Percentiles rank a stretch among this genome's conserved stretches.
Evolutionary conservation across 495 filamentous ascomycete species (phyloP).

Genomic region (Corynascus novoguineensis): DNA sequence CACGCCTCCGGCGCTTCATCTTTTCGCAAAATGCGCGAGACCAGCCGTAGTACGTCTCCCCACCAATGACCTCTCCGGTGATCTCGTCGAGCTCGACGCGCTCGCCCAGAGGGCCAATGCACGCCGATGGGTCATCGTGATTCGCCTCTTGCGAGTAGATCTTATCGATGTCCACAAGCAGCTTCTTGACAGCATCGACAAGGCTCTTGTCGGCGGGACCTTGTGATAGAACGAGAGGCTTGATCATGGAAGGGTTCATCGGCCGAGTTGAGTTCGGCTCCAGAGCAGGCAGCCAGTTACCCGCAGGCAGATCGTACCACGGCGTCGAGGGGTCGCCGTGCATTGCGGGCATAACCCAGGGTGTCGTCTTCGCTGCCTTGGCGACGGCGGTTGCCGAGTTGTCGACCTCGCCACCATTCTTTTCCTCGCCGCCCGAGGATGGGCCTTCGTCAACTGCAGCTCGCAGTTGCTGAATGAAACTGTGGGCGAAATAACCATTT

Average conservation of each 20-base stretch:
- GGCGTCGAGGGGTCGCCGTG: constrained; percentile 73
- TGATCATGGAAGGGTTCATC: constrained; percentile 65
- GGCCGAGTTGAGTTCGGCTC: constrained; percentile 67
- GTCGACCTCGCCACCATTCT: background rate
- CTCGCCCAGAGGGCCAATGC: constrained; percentile 73
- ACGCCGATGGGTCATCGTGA: constrained; percentile 34
- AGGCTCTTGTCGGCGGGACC: constrained; percentile 67
- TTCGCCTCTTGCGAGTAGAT: constrained; percentile 48
- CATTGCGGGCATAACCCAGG: constrained; percentile 65
- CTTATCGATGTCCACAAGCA: constrained; percentile 62
- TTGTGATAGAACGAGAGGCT: constrained; percentile 65
- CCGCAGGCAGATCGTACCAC: constrained; percentile 82
- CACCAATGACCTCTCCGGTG: constrained; percentile 53
- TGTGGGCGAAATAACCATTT: constrained; percentile 58
- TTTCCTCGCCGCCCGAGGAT: constrained; percentile 2
- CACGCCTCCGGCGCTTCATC: constrained; percentile 61
- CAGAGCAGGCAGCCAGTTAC: constrained; percentile 72
- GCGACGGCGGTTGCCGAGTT: constrained; percentile 12
- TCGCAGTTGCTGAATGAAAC: constrained; percentile 56
- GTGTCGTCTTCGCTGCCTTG: constrained; percentile 47
- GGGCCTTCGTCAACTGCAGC: constrained; percentile 49
- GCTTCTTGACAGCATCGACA: constrained; percentile 57
- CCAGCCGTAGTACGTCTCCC: constrained; percentile 84
- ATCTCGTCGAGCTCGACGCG: constrained; percentile 54
- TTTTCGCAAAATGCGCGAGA: constrained; percentile 71